phyloP scores from a whole-genome alignment of 1,284 basidiomycete genomes.

The Polyporus tsugae region DNA sequence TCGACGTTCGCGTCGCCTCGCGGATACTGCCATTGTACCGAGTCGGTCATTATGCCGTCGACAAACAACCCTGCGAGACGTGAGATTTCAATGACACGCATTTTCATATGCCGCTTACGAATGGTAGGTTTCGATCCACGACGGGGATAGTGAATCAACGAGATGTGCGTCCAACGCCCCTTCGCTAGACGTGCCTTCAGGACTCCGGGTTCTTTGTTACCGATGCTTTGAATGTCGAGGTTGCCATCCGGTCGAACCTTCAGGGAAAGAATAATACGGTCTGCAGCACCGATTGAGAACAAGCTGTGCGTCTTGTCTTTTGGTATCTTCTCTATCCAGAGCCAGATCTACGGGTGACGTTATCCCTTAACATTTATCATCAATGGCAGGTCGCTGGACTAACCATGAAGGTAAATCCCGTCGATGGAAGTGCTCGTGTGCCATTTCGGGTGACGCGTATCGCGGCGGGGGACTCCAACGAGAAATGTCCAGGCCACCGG shows the following conservation, averaged over 20 bases:
- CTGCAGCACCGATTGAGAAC: conserved; percentile 53
- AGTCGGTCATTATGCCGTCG: conserved; percentile 72
- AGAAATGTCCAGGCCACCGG: conserved; percentile 79
- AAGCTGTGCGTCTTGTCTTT: conserved; percentile 49
- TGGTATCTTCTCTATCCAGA: conserved; percentile 70
- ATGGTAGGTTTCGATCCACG: conserved; percentile 62
- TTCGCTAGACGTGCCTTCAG: conserved; percentile 58
- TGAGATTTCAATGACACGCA: conserved; percentile 2
- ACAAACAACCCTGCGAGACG: conserved; percentile 67
- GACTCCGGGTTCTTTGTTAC: conserved; percentile 48
- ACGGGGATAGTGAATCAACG: conserved; percentile 69
- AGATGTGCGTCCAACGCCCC: conserved; percentile 73
- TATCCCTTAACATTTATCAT: conserved; percentile 24
- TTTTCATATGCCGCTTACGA: conserved; percentile 53
- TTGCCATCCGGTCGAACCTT: conserved; percentile 62
- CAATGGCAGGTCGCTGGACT: background rate
- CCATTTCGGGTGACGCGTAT: conserved; percentile 54
- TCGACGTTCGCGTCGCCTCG: conserved; percentile 51
- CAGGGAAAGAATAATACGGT: conserved; percentile 52
- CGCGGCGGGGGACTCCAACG: conserved; percentile 62
- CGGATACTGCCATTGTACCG: conserved; percentile 68
- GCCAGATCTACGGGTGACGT: conserved; percentile 62
- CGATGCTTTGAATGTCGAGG: conserved; percentile 58
- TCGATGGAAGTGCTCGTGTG: conserved; percentile 57
- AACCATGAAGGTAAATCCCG: conserved; percentile 79